Conservation (phyloP, 2,329 filamentous ascomycete species). For the Aureobasidium pullulans region DNA sequence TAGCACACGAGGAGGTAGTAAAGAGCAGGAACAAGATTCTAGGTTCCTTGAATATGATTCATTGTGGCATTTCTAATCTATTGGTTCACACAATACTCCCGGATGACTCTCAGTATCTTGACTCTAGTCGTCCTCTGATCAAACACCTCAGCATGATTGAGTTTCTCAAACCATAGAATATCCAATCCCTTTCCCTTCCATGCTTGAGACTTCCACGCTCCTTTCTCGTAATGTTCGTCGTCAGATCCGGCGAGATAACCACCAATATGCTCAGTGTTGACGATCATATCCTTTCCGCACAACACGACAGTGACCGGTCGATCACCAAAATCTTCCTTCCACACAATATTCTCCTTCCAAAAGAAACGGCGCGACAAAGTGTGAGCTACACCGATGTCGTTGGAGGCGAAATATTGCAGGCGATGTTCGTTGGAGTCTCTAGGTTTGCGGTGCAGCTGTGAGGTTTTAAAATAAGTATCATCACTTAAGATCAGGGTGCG, state of each 20-base stretch:
- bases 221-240: constrained; percentile 32
- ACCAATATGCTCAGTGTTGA: constrained; percentile 52
- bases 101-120: constrained; percentile 16
- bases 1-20: no score
- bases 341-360: constrained; percentile 63
- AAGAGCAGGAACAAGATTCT: no score
- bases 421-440: constrained; percentile 60
- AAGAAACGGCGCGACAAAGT: constrained; percentile 61
- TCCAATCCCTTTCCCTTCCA: constrained; percentile 43
- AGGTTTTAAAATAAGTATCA: no score
- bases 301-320: constrained; percentile 50
- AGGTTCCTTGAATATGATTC: no score
- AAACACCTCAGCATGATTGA: constrained; percentile 61
- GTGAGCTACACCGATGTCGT: constrained; percentile 59
- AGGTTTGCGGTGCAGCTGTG: constrained; percentile 16
- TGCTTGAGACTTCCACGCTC: constrained; percentile 20
- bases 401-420: constrained; percentile 63
- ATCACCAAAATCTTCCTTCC: constrained; percentile 56
- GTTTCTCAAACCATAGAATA: constrained; percentile 51
- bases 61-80: background rate
- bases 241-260: constrained; percentile 34
- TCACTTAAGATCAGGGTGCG: no score
- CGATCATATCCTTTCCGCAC: constrained; percentile 56
- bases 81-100: background rate
- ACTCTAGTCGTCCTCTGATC: constrained; percentile 26